A percentile compares a stretch with the other conserved stretches of the same genome.
Conservation (phyloP, 345 rosid species). For the Hirschfeldia incana region DNA sequence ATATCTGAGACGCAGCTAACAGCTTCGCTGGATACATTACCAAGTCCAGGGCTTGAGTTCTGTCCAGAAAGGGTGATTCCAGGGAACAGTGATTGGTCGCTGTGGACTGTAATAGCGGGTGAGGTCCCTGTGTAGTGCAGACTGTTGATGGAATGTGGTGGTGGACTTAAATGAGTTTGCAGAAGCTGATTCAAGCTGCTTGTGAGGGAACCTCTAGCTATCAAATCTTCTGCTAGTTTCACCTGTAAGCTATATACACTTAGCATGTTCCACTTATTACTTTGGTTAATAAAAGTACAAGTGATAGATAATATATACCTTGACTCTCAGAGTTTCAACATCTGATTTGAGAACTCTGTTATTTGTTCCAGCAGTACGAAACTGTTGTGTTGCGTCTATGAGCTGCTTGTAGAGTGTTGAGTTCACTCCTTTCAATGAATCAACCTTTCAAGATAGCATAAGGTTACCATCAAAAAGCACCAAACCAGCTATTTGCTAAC, state of each 20-base stretch:
- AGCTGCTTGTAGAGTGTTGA: conserved; percentile 61
- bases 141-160: conserved; percentile 39
- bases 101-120: conserved; percentile 55
- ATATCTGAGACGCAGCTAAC: conserved; percentile 60
- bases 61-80: conserved; percentile 44
- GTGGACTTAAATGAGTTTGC: conserved; percentile 51
- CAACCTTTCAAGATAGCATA: conserved; percentile 52
- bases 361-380: conserved; percentile 55
- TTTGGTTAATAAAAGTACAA: background rate
- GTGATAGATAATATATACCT: conserved; percentile 41
- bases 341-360: conserved; percentile 70
- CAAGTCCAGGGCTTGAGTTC: conserved; percentile 44
- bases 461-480: conserved; percentile 12
- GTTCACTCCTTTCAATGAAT: conserved; percentile 57
- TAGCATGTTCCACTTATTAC: background rate
- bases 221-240: conserved; percentile 73
- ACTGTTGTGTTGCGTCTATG: conserved; percentile 52
- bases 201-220: conserved; percentile 56
- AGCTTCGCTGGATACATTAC: conserved; percentile 50
- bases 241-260: conserved; percentile 47
- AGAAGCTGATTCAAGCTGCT: conserved; percentile 60
- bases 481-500: background rate
- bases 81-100: conserved; percentile 40
- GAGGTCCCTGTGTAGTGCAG: conserved; percentile 48
- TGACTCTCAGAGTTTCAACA: conserved; percentile 76